Percentiles rank a stretch among this genome's conserved stretches.
Conservation (phyloP, 2,329 filamentous ascomycete species). For the Dothiorella sarmentorum region DNA sequence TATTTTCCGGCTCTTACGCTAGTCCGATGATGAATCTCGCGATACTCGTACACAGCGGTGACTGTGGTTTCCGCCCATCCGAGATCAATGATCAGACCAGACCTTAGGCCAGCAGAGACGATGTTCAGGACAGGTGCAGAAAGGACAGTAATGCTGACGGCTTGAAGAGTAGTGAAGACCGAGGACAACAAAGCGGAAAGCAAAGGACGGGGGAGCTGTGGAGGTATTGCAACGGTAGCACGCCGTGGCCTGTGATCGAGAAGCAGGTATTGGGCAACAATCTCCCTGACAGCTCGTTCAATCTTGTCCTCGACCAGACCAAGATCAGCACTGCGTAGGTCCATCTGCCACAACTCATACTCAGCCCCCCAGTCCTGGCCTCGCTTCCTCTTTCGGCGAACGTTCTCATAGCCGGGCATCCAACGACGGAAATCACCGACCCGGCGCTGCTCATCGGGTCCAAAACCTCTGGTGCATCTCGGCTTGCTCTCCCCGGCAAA, state of each 20-base stretch:
- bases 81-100: conserved; percentile 83
- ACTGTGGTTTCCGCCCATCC: conserved; percentile 89
- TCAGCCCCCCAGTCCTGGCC: conserved; percentile 59
- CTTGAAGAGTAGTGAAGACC: conserved; percentile 76
- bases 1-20: conserved; percentile 72
- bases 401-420: conserved; percentile 51
- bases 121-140: conserved; percentile 71
- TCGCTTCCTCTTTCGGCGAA: conserved; percentile 47
- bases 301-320: conserved; percentile 82
- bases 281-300: conserved; percentile 75
- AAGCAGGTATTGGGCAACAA: conserved; percentile 71
- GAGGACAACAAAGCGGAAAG: conserved; percentile 73
- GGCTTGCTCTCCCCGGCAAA: conserved; percentile 81
- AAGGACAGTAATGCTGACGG: conserved; percentile 75
- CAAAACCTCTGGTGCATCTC: conserved; percentile 67
- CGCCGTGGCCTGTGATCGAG: conserved; percentile 73
- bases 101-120: conserved; percentile 77
- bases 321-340: conserved; percentile 70
- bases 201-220: conserved; percentile 71
- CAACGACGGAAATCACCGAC: conserved; percentile 78
- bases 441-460: conserved; percentile 71
- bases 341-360: conserved; percentile 73
- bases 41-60: conserved; percentile 86
- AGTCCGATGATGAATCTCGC: conserved; percentile 68
- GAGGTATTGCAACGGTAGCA: conserved; percentile 72